Evolutionary conservation across 2,329 filamentous ascomycete species (phyloP).

Genomic region (Fusarium sp.): DNA sequence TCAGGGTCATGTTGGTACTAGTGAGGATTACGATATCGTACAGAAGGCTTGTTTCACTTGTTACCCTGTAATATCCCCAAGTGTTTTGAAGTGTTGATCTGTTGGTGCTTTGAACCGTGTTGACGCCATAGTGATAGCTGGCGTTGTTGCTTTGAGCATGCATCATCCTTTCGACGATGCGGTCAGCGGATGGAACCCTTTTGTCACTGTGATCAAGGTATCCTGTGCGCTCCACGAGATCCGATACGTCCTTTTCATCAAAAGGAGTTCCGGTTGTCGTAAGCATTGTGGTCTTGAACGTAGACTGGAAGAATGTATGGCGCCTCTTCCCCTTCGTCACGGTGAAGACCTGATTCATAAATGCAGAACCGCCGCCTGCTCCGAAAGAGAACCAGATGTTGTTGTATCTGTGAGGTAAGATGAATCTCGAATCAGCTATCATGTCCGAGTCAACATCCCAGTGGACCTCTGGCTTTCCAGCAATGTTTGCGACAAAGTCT

Average conservation of each 20-base stretch:
- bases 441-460: constrained; percentile 20
- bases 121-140: constrained; percentile 23
- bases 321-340: constrained; percentile 20
- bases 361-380: constrained; percentile 21
- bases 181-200: neutral
- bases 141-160: constrained; percentile 1
- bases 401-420: constrained; percentile 20
- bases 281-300: constrained; percentile 20
- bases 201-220: constrained; percentile 15
- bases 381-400: constrained; percentile 34
- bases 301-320: constrained; percentile 20
- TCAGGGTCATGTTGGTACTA: constrained; percentile 28
- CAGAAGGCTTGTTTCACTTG: fast-evolving
- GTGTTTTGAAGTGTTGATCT: constrained; percentile 3
- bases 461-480: constrained; percentile 27
- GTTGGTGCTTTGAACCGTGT: neutral
- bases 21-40: constrained; percentile 19
- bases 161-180: constrained; percentile 22
- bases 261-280: neutral
- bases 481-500: neutral
- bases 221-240: constrained; percentile 19
- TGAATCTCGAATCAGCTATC: constrained; percentile 6
- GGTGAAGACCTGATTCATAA: constrained; percentile 33
- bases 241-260: neutral
- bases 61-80: constrained; percentile 3